Conservation (phyloP, 2,329 filamentous ascomycete species). For the Neofusicoccum parvum region DNA sequence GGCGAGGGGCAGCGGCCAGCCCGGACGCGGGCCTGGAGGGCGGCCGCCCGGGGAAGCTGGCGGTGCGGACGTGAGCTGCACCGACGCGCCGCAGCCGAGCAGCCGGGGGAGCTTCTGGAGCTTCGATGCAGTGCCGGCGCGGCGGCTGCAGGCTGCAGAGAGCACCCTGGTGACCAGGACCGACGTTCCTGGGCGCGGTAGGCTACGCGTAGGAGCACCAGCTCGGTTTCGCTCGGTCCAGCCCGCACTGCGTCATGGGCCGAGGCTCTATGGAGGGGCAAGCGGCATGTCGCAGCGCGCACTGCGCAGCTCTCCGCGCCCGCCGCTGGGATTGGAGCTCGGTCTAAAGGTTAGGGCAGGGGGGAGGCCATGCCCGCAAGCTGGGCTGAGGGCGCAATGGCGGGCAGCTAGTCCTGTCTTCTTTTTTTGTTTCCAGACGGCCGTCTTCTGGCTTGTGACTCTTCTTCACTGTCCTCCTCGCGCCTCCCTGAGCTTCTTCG, state of each 20-base stretch:
- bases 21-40: too few species aligned
- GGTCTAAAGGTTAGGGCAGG: constrained; percentile 18
- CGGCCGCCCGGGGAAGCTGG: too few species aligned
- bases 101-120: too few species aligned
- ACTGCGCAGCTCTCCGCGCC: not conserved
- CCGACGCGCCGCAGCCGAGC: too few species aligned
- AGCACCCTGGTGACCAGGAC: too few species aligned
- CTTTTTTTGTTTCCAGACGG: not conserved
- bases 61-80: too few species aligned
- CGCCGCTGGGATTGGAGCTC: constrained; percentile 19
- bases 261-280: constrained; percentile 20
- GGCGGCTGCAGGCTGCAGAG: too few species aligned
- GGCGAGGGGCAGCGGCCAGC: too few species aligned
- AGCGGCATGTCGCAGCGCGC: not conserved
- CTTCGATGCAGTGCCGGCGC: too few species aligned
- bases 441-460: not conserved
- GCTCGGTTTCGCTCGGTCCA: constrained; percentile 19
- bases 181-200: not conserved
- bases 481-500: not conserved
- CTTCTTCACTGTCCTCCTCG: not conserved
- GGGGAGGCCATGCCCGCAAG: not conserved
- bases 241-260: constrained; percentile 20
- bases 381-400: not conserved
- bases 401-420: not conserved
- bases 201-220: not conserved